Base-by-base conservation (phyloP, 257 asterid genomes). In the Datura wrightii region DNA sequence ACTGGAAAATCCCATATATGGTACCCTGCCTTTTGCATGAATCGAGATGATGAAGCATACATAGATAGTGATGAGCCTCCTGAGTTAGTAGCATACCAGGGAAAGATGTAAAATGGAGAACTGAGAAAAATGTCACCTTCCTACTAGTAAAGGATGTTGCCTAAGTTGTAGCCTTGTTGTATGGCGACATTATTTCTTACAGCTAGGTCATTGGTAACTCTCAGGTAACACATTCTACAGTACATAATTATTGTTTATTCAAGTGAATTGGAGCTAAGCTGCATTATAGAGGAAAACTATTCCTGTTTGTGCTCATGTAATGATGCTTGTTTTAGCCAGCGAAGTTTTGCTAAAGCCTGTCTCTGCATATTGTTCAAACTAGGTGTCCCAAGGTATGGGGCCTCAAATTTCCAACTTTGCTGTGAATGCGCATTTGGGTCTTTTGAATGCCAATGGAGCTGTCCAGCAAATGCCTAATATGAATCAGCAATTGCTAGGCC, bases 341-440 rank as follows among this genome's bases (percentile, higher is more conserved):
- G n/a, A 87, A 82, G 34, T 83, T 13, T 71, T 44, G 87, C 84
- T 76, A 88, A 86, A 55, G 80, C 41, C 48, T 55, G 48, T 76
- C 63, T 31, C 63, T 67, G 41, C 60, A 1, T 62, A 58, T 81
- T 81, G 24, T 59, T 62, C 60, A 81, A 60, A 81, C 60, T 55
- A 44, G 74, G 78, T 39, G 4, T 58, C 44, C 62, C 84, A 44
- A 42, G 65, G 58, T 54, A 71, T 41, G 53, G 19, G 83, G 56
- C 89, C 92, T 81, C 97, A 89, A 52, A 88, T 88, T 82, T 70
- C 88, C 69, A 84, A 90, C 48, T 86, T 88, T 81, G 55, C 82
- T 81, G 74, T 88, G 39, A 92, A 90, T 84, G 82, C 86, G 2
- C 95, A 86, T 39, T 2, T 88, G 82, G 91, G 90, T 55, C 69